Evolutionary conservation across 768 basidiomycete species (phyloP).

Genomic region (Hypsizygus marmoreus): DNA sequence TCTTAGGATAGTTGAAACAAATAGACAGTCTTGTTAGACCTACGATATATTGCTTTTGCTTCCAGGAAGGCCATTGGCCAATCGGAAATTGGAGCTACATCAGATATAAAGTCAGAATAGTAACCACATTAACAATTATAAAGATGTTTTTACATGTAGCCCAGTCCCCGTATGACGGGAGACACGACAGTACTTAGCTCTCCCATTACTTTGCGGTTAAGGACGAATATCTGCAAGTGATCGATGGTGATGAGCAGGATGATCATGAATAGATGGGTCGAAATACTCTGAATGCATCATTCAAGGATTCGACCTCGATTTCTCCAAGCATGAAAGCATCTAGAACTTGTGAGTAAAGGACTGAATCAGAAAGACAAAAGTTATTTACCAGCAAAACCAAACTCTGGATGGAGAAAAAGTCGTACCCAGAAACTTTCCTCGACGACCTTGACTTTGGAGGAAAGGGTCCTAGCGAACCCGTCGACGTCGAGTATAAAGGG

Average conservation of each 20-base stretch:
- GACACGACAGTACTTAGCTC: slow-evolving; percentile 8
- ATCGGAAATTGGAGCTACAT: slow-evolving; percentile 9
- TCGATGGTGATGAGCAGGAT: too few species aligned
- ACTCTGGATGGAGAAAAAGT: slow-evolving; percentile 12
- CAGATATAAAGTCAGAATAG: neutral
- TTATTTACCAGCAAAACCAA: slow-evolving; percentile 9
- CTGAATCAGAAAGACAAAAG: too few species aligned
- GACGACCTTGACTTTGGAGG: slow-evolving; percentile 5
- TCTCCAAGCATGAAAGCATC: slow-evolving; percentile 11
- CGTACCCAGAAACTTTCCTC: slow-evolving; percentile 13
- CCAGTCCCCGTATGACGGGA: slow-evolving; percentile 2
- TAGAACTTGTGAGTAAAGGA: neutral
- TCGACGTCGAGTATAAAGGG: slow-evolving; percentile 4
- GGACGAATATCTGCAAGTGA: slow-evolving; percentile 9
- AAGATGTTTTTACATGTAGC: slow-evolving; percentile 2
- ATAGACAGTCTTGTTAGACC: neutral
- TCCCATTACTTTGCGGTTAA: slow-evolving; percentile 6
- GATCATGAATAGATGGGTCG: neutral
- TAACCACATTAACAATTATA: too few species aligned
- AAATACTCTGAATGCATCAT: slow-evolving; percentile 5
- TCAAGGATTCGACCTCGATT: slow-evolving; percentile 10
- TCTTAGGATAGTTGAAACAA: neutral
- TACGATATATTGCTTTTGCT: slow-evolving; percentile 14
- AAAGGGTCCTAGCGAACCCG: slow-evolving; percentile 3
- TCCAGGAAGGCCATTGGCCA: slow-evolving; percentile 10